Evolutionary conservation across 768 basidiomycete genomes (phyloP), one percentile per base, ranked within the genome.

Genomic region (Lyophyllum semitale): DNA sequence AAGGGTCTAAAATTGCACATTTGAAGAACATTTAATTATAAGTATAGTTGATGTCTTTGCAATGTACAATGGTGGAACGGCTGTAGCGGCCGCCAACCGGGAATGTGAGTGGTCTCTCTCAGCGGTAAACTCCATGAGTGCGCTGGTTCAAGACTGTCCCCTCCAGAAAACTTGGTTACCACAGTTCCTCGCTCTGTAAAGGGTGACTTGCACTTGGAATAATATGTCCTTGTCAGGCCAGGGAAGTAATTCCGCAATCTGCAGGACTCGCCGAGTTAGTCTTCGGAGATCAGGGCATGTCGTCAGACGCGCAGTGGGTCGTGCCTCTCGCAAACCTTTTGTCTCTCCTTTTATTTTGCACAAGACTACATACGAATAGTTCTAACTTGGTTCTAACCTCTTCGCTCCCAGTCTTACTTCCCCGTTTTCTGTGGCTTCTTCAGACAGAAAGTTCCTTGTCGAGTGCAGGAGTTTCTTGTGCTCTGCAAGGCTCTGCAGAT

Each of bases 131-230:
- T 71, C 74, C 82, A 78, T 75, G 71, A 81, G 90, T 84, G 90
- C 90, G 89, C 90, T 89, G 85, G 87, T 91, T 91, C 90, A 88
- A 91, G 88, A 80, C 88, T 81, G 84, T 85, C 87, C 87, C 88
- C 90, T 91, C 89, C 88, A 84, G 90, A 92, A 90, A 91, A 91
- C 87, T 92, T 91, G 89, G 89, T 88, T 73, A 79, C 83, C 85
- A 81, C 83, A 81, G 80, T 80, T 72, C 77, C 75, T 80, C 83
- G 77, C 72, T 57, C 69, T 79, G 84, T 73, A 91, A 85, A 82
- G 73, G 30, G 70, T 82, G 86, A 78, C 60, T 57, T 63, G 78
- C 71, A 75, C 81, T 84, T 85, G 87, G 90, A 88, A 88, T 91
- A 91, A 91, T 88, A 66, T 73, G 85, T 73, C 82, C 87, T 82